Conservation (phyloP, 2,329 filamentous ascomycete species). For the Fusarium luffae region DNA sequence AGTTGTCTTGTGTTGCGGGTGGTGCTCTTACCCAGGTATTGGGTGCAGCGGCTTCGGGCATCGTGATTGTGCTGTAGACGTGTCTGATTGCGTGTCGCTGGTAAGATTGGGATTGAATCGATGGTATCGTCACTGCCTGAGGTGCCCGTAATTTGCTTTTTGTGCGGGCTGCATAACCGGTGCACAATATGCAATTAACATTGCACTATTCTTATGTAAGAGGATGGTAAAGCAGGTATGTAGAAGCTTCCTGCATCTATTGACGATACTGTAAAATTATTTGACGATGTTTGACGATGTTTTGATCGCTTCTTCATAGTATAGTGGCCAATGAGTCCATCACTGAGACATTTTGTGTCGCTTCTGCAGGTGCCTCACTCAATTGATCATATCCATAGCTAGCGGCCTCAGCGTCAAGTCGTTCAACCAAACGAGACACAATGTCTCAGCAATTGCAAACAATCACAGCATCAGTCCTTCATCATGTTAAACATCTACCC, state of each 20-base stretch:
- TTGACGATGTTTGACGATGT: not conserved
- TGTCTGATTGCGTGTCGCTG: not conserved
- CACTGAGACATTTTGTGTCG: not conserved
- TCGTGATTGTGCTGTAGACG: not conserved
- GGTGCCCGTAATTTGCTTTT: not conserved
- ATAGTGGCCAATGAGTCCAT: not conserved
- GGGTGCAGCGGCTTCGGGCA: not conserved
- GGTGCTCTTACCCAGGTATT: constrained; percentile 29
- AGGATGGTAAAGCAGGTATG: too few species aligned
- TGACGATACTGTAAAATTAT: not conserved
- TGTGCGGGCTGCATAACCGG: not conserved
- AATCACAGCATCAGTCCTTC: not conserved
- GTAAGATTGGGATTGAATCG: not conserved
- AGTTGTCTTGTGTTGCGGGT: constrained; percentile 49
- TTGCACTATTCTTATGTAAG: not conserved
- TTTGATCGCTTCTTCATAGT: not conserved
- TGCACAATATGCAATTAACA: not conserved
- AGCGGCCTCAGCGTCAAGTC: not conserved
- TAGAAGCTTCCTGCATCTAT: not conserved
- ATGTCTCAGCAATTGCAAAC: not conserved
- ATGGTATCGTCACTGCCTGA: not conserved
- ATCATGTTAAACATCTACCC: not conserved
- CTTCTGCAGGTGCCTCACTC: not conserved
- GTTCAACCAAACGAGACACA: not conserved
- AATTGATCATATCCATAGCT: not conserved